These are phyloP conservation scores for Linderniella brevidens DNA, from an alignment of 257 asterid genomes.

Conservation along the genomic window DNA sequence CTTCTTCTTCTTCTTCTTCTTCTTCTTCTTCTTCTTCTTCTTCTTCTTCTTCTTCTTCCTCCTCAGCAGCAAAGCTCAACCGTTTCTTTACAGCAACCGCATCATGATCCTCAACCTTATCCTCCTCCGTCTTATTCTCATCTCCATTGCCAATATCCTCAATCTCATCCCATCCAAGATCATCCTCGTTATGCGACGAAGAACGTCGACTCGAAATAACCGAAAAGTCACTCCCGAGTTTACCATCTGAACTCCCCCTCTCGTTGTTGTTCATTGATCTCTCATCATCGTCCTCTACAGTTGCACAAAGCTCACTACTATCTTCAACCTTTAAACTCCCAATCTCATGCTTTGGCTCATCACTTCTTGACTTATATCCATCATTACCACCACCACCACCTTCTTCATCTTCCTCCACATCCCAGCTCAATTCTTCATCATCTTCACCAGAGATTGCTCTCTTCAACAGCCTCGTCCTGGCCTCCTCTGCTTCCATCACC, in stretches of 20 bases:
- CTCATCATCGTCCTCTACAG: no score
- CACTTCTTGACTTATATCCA: no score
- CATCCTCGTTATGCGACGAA: conserved; percentile 30
- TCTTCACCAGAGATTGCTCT: conserved; percentile 46
- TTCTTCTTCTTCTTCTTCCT: conserved; percentile 25
- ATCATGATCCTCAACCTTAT: conserved; percentile 13
- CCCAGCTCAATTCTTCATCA: conserved; percentile 85
- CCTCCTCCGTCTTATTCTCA: conserved; percentile 29
- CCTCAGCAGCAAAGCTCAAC: conserved; percentile 21
- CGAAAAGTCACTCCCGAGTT: conserved; percentile 7
- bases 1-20: conserved; percentile 40
- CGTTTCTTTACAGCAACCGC: conserved; percentile 27
- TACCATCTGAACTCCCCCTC: conserved; percentile 16
- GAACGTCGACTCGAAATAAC: conserved; percentile 10
- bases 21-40: conserved; percentile 46
- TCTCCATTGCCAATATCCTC: conserved; percentile 55
- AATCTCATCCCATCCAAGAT: conserved; percentile 82
- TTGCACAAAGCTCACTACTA: no score
- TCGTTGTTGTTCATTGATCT: conserved; percentile 11
- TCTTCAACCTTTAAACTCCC: background rate
- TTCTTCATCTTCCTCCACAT: conserved; percentile 49
- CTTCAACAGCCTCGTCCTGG: conserved; percentile 61
- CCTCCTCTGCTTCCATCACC: conserved; percentile 62
- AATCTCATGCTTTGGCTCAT: conserved; percentile 4
- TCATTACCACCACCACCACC: conserved; percentile 11